Conservation (phyloP, 306 rosid genomes). For the Elaeagnus macrophylla region DNA sequence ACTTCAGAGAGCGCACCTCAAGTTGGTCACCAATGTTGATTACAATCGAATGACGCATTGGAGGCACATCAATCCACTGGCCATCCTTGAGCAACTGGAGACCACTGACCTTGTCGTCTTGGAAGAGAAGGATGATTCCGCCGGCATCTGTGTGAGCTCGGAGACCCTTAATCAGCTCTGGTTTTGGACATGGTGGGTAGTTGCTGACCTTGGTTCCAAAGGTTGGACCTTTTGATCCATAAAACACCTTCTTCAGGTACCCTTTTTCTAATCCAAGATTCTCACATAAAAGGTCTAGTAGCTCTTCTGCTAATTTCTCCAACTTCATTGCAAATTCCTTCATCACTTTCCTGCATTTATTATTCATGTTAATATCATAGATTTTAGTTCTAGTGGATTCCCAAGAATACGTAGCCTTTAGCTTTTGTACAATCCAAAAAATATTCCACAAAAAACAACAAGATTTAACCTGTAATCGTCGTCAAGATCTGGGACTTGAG, state of each 20-base stretch:
- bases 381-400: background rate
- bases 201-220: constrained; percentile 89
- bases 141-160: constrained; percentile 94
- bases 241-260: constrained; percentile 61
- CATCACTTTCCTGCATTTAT: constrained; percentile 44
- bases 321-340: constrained; percentile 63
- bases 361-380: background rate
- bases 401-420: background rate
- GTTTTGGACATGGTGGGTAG: constrained; percentile 83
- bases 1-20: constrained; percentile 48
- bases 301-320: constrained; percentile 63
- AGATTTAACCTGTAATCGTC: constrained; percentile 54
- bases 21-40: constrained; percentile 84
- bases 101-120: constrained; percentile 84
- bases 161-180: constrained; percentile 81
- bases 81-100: constrained; percentile 78
- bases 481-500: constrained; percentile 53
- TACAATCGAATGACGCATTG: constrained; percentile 79
- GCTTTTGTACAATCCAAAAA: too few species aligned
- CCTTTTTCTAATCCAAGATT: constrained; percentile 79
- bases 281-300: constrained; percentile 75
- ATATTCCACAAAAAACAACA: too few species aligned
- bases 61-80: constrained; percentile 81
- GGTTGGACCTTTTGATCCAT: constrained; percentile 76
- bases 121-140: constrained; percentile 78